These are phyloP conservation scores for Asparagopsis taxiformis DNA, from an alignment of 31 red algal genomes.

Conservation along the genomic window DNA sequence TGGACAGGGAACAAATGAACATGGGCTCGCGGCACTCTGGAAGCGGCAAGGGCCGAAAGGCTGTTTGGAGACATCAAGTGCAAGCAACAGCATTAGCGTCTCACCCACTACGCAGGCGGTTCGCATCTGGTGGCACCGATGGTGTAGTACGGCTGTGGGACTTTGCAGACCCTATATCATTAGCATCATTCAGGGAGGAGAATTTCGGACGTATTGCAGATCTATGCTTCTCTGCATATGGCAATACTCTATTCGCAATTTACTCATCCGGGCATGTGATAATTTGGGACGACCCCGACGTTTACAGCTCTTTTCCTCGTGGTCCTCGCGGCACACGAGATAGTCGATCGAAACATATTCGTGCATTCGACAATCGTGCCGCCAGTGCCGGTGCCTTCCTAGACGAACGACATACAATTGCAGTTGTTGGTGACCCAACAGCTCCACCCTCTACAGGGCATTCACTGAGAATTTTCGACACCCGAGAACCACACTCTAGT, in stretches of 20 bases:
- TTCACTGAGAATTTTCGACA: conserved; percentile 84
- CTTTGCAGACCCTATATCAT: conserved; percentile 73
- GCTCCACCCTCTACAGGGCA: conserved; percentile 67
- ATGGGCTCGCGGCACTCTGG: too few relatives aligned
- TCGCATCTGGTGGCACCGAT: too few relatives aligned
- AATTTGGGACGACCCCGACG: conserved; percentile 84
- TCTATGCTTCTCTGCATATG: conserved; percentile 86
- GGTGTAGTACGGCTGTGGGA: too few relatives aligned
- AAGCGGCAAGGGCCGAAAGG: conserved; percentile 25
- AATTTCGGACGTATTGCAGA: conserved; percentile 64
- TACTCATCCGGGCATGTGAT: conserved; percentile 83
- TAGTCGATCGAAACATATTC: conserved; percentile 51
- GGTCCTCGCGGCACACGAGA: conserved; percentile 4
- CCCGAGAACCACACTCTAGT: conserved; percentile 52
- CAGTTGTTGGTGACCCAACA: conserved; percentile 86
- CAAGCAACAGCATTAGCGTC: too few relatives aligned
- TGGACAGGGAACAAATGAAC: too few relatives aligned
- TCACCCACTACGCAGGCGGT: too few relatives aligned
- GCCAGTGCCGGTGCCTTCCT: conserved; percentile 70
- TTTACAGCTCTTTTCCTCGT: conserved; percentile 35
- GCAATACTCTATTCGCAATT: conserved; percentile 74
- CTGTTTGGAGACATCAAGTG: conserved; percentile 76
- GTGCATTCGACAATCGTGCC: conserved; percentile 79
- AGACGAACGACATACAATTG: conserved; percentile 87
- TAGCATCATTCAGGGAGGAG: conserved; percentile 50